Base-by-base conservation (phyloP, 2,329 filamentous ascomycete genomes). In the Myriangium duriaei region DNA sequence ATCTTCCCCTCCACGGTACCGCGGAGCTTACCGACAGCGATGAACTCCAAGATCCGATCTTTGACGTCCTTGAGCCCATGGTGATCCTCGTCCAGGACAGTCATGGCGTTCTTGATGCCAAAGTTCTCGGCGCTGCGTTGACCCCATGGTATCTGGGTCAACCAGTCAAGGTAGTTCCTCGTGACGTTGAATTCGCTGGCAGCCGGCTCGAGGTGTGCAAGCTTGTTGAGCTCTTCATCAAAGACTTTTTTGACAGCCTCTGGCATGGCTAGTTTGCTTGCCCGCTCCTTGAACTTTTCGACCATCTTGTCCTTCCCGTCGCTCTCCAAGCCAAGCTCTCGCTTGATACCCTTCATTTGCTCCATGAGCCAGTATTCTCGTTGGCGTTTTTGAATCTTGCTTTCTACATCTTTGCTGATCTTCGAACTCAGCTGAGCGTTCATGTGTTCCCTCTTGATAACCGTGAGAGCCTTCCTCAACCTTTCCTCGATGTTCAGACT, bases 151-250 rank as follows among this genome's bases (percentile, higher is more conserved):
- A 98, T 91, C 59, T 96, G 88, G 5, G 91, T 98, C 29, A 98
- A 71, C 91, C 92, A 98, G 62, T 98, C 92, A 26, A 98, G 69
- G 59, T 98, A 98, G 61, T 98, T 98, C 44, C 92, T 73, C 14
- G 91, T 98, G 30, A 98, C 92, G 50, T 98, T 98, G 60, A 96
- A 98, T 58, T 98, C 91, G 1, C 88, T 96, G 3, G 91, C 91
- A 9, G 87, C 87, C 15, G 91, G 84, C 58, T 98, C 92, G 4
- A 98, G 71, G 55, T 95, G 87, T 6, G 86, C 84, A 31, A 98
- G 74, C 66, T 98, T 98, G 67, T 92, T 95, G 51, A 98, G 72
- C 60, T 98, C 91, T 56, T 98, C 91, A 41, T 98, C 91, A 52
- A 98, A 98, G 2, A 96, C 87, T 63, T 95, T 96, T 57, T 85